Conservation (phyloP, 176 grass and related monocot genomes). For the Chrysopogon serrulatus region DNA sequence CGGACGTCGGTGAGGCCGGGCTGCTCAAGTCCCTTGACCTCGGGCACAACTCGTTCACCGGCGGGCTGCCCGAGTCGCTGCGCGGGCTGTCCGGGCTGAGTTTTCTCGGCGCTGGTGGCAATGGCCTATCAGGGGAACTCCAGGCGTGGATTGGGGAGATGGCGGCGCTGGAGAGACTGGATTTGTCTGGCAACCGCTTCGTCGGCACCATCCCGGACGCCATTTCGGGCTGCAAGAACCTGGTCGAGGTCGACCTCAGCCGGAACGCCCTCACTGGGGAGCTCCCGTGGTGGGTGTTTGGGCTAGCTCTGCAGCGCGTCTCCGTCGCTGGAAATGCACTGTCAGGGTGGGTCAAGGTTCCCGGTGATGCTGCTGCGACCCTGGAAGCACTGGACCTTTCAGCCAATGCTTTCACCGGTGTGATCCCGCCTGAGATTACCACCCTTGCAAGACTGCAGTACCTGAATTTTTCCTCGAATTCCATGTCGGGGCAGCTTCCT, state of each 20-base stretch:
- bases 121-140: conserved; percentile 45
- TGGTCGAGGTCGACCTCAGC: conserved; percentile 56
- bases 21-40: conserved; percentile 60
- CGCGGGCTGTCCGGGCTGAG: conserved; percentile 42
- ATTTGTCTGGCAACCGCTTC: conserved; percentile 69
- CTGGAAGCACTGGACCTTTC: conserved; percentile 61
- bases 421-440: conserved; percentile 36
- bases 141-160: conserved; percentile 75
- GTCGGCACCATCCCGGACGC: conserved; percentile 45
- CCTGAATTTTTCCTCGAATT: conserved; percentile 62
- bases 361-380: background rate
- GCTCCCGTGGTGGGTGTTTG: conserved; percentile 67
- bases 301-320: conserved; percentile 35
- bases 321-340: conserved; percentile 58
- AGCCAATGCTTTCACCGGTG: conserved; percentile 43
- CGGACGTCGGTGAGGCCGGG: conserved; percentile 49
- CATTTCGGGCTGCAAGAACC: conserved; percentile 41
- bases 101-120: conserved; percentile 45
- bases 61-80: conserved; percentile 53
- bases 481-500: conserved; percentile 54
- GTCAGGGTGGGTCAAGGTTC: conserved; percentile 42
- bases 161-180: conserved; percentile 49
- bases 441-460: conserved; percentile 31
- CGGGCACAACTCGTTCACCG: conserved; percentile 58
- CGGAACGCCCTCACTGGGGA: conserved; percentile 56